Percentiles rank a stretch among this genome's conserved stretches.
Conservation (phyloP, 1,284 basidiomycete species). For the Serendipita sp. region DNA sequence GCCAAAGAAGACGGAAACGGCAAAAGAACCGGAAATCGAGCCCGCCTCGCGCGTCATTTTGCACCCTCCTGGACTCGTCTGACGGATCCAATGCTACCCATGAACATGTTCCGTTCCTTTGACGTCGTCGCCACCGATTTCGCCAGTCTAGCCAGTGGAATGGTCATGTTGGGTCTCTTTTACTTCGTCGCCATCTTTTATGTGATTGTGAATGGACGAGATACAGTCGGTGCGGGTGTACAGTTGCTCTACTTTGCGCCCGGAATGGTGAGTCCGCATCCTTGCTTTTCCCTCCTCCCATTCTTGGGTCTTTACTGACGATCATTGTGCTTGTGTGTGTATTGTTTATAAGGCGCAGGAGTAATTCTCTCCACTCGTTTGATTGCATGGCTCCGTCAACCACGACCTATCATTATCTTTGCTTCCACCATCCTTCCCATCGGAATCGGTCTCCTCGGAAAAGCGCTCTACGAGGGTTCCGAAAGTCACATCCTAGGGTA, state of each 20-base stretch:
- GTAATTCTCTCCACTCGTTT: constrained; percentile 19
- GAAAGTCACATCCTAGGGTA: constrained; percentile 28
- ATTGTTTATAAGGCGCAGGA: constrained; percentile 20
- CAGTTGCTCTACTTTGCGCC: constrained; percentile 37
- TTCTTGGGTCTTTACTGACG: neutral
- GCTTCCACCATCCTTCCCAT: constrained; percentile 26
- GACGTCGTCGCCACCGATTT: constrained; percentile 28
- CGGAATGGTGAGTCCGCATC: constrained; percentile 25
- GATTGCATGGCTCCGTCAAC: constrained; percentile 23
- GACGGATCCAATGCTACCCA: constrained; percentile 30
- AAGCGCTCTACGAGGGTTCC: constrained; percentile 26
- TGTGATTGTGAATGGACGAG: constrained; percentile 28
- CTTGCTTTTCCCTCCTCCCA: neutral
- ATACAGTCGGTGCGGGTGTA: constrained; percentile 28
- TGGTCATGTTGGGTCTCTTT: constrained; percentile 38
- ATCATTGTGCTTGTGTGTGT: neutral
- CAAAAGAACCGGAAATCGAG: neutral
- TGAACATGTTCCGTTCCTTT: constrained; percentile 22
- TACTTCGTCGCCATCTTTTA: constrained; percentile 40
- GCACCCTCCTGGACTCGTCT: constrained; percentile 13
- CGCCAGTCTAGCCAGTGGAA: constrained; percentile 28
- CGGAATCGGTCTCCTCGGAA: constrained; percentile 29
- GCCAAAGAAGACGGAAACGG: neutral
- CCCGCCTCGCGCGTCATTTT: neutral
- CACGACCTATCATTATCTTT: constrained; percentile 28